Evolutionary conservation across 768 basidiomycete genomes (phyloP), one percentile per base, ranked within the genome.

Genomic region (Agrocybe chaxingu): DNA sequence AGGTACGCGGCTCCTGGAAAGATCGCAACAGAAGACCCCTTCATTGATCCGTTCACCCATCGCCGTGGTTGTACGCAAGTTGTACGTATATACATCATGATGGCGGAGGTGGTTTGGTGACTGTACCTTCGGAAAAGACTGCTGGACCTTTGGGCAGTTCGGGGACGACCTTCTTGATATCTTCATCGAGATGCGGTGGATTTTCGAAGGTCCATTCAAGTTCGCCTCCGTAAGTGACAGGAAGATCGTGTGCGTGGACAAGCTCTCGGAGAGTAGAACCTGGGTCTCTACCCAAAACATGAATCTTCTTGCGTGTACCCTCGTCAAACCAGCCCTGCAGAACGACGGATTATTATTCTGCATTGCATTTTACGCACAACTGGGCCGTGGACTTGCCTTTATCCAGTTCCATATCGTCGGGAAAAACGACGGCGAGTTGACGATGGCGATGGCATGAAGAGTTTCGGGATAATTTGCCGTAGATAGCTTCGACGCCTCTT

Each of bases 391-490:
- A 44, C 69, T 36, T 51, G 82, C 85, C 73, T 88, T 89, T 62
- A 92, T 75, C 90, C 90, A 92, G 31, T 76, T 77, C 90, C 90
- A 93, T 8, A 92, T 72, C 1, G 84, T 88, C 2, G 85, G 80
- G 66, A 93, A 93, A 73, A 91, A 93, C 0, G 81, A 72, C 0
- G 92, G 91, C 0, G 89, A 83, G 56, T 92, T 92, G 47, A 93
- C 82, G 47, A 93, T 67, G 8, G 75, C 83, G 57, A 85, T 79
- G 33, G 77, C 75, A 57, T 77, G 70, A 37, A 91, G 70, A 0
- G 88, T 89, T 65, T 92, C 90, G 1, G 90, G 89, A 62, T 92
- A 92, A 58, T 90, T 85, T 7, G 86, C 87, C 0, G 86, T 88
- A 0, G 87, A 87, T 37, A 92, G 75, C 13, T 70, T 70, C 5